Evolutionary conservation across 2,329 filamentous ascomycete genomes (phyloP).

Genomic region (Aspergillus ruber): DNA sequence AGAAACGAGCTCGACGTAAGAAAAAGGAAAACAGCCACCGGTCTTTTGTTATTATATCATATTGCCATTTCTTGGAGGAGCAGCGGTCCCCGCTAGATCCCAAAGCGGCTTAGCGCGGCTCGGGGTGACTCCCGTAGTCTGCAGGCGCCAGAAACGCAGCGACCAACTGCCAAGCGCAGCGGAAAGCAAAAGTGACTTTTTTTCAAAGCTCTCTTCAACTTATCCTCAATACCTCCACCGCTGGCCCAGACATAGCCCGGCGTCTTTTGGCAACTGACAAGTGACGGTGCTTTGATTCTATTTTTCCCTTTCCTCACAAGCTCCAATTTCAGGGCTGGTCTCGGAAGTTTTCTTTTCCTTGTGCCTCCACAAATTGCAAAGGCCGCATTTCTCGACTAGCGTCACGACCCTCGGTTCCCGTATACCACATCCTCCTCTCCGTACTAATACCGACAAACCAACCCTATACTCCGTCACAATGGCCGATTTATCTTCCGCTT

Average conservation of each 20-base stretch:
- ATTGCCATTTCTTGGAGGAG: conserved; percentile 3
- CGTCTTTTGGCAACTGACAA: conserved; percentile 8
- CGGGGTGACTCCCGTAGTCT: conserved; percentile 13
- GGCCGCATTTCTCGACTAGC: conserved; percentile 16
- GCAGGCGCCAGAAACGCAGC: conserved; percentile 23
- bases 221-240: conserved; percentile 11
- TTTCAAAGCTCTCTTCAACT: conserved; percentile 25
- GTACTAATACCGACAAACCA: conserved; percentile 9
- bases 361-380: conserved; percentile 19
- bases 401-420: conserved; percentile 15
- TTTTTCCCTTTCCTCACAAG: conserved; percentile 5
- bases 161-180: conserved; percentile 5
- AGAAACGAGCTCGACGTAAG: conserved; percentile 1
- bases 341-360: conserved; percentile 20
- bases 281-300: conserved; percentile 16
- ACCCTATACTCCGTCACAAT: conserved; percentile 24
- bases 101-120: conserved; percentile 8
- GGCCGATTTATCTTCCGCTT: conserved; percentile 41
- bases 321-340: conserved; percentile 22
- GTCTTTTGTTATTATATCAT: conserved; percentile 11
- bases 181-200: conserved; percentile 27
- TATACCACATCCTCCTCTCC: not conserved
- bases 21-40: conserved; percentile 3
- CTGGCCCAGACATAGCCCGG: conserved; percentile 18
- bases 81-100: conserved; percentile 7